Evolutionary conservation across 2,329 filamentous ascomycete species (phyloP).

Genomic region (Saccharata proteae): DNA sequence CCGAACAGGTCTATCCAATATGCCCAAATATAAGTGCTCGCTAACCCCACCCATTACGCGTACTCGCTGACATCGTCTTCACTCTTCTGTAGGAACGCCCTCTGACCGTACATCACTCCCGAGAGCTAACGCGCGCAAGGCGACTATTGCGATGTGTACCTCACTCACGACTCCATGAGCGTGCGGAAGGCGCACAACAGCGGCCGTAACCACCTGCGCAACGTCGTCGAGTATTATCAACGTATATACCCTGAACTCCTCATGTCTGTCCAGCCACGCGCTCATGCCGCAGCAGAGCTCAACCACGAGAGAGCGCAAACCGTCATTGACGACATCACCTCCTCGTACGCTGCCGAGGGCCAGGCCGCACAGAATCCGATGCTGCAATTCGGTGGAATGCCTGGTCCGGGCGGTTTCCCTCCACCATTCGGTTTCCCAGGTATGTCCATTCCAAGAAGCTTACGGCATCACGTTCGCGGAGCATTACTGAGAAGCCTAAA

Average conservation of each 20-base stretch:
- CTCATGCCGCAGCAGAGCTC: constrained; percentile 55
- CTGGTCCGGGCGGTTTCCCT: constrained; percentile 29
- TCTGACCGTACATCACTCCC: constrained; percentile 4
- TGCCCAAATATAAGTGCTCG: constrained; percentile 71
- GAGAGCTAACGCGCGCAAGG: constrained; percentile 30
- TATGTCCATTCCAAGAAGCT: constrained; percentile 19
- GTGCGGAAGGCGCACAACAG: constrained; percentile 98
- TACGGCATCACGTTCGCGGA: neutral
- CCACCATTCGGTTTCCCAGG: constrained; percentile 54
- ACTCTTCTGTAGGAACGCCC: constrained; percentile 55
- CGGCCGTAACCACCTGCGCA: constrained; percentile 90
- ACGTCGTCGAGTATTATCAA: constrained; percentile 98
- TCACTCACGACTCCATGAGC: constrained; percentile 99
- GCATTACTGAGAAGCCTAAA: constrained; percentile 12
- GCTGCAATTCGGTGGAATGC: constrained; percentile 37
- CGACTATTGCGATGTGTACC: constrained; percentile 99
- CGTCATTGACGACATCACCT: constrained; percentile 96
- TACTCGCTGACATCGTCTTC: constrained; percentile 14
- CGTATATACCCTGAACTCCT: constrained; percentile 40
- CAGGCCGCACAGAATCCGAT: constrained; percentile 78
- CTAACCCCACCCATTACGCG: constrained; percentile 6
- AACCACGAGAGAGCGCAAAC: constrained; percentile 97
- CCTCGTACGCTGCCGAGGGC: constrained; percentile 87
- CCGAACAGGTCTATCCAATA: no score
- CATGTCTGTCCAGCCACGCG: constrained; percentile 5